Base-by-base conservation (phyloP, 2,329 filamentous ascomycete species). In the Nemania bipapillata region DNA sequence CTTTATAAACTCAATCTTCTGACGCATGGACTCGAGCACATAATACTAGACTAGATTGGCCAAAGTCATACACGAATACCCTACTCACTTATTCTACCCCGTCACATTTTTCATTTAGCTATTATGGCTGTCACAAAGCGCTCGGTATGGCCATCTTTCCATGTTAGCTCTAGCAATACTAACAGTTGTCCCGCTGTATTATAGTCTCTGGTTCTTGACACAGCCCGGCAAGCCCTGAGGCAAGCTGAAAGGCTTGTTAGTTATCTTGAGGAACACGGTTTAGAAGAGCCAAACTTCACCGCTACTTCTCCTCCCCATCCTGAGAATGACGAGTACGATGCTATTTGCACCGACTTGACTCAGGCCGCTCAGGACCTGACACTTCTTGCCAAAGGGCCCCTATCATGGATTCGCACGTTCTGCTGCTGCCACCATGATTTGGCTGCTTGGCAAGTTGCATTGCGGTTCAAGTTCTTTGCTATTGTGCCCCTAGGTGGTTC, bases 391-490 rank as follows among this genome's bases (percentile, higher is more conserved):
- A 64, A 66, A 5, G 63, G 68, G 1, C 68, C 68, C 4, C n/a
- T 60, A 35, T 3, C 50, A 22, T 70, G 63, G 63, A 30, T 70
- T 35, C 63, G 68, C 3, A 70, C 63, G 1, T 70, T 70, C 28
- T 60, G 42, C 59, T 70, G 68, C 22, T 28, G 17, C n/a, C 57
- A 63, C 12, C 62, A 69, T 32, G 66, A 65, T 24, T 47, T 69
- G 1, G 49, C 24, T 2, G 63, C 67, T 11, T 70, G 64, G 64
- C 68, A 70, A 57, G 45, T 56, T 7, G 68, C 68, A 2, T 22
- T 70, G 45, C 60, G 64, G 6, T 70, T 70, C 56, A 63, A 65
- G 24, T 70, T 35, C n/a, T 70, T 70, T 32, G 28, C 64, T 9
- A 58, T 63, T 12, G 52, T 70, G 2, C 68, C 68, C 20, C 56